Evolutionary conservation across 768 basidiomycete genomes (phyloP), one percentile per base, ranked within the genome.

Genomic region (Tylopilus sp.): DNA sequence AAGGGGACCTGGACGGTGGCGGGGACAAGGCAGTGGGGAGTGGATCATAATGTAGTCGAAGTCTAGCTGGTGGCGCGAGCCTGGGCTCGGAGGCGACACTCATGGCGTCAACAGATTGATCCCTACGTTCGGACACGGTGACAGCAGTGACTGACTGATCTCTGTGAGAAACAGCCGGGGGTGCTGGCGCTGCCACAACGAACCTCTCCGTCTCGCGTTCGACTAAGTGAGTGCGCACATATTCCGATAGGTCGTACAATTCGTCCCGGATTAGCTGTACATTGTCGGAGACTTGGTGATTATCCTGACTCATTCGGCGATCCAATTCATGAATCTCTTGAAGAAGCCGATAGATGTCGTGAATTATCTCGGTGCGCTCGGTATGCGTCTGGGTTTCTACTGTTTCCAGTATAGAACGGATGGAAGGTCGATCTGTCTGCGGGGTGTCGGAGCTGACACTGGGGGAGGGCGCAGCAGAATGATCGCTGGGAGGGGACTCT

Each of bases 181-280:
- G 17, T 36, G 25, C 61, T 26, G 61, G 55, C 28, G 44, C 50
- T 48, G 55, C 50, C 35, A 40, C 22, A 26, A 61, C 41, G 30
- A 26, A 4, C 25, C 25, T 26, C 25, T 26, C 51, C 26, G 56
- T 49, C 50, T 62, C 57, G 44, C 56, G 56, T 49, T 45, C 57
- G 13, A 64, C 55, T 30, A 67, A 28, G 63, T 52, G 74, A 17
- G 73, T 75, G 51, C 75, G 80, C 17, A 86, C 66, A 53, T 75
- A 79, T 25, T 80, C 71, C 0, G 82, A 78, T 11, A 94, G 73
- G 40, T 83, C 80, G 12, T 74, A 75, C 3, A 95, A 71, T 56
- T 88, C 83, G 33, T 84, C 75, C 51, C 86, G 79, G 35, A 97
- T 80, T 0, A 82, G 79, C 46, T 79, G 79, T 4, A 95, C 74